Percentiles rank a stretch among this genome's conserved stretches.
phyloP scores from a whole-genome alignment of 352 stramenopile species.

The Pythium guiyangense region DNA sequence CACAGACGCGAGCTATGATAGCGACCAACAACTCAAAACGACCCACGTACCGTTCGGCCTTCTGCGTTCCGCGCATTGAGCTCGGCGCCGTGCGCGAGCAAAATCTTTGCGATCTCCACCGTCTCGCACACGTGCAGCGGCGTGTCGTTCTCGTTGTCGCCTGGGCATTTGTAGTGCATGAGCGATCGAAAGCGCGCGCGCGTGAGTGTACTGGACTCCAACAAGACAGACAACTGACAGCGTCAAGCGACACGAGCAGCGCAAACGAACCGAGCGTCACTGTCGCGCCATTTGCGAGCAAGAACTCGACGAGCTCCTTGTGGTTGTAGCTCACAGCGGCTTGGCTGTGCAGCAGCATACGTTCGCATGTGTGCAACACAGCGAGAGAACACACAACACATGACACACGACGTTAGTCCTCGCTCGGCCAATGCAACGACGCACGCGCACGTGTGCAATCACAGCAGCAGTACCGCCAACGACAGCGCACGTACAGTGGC shows the following conservation, averaged over 20 bases:
- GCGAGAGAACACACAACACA: not conserved
- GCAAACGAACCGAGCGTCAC: conserved; percentile 30
- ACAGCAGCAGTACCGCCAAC: not conserved
- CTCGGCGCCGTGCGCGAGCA: conserved; percentile 49
- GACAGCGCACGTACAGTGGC: conserved; percentile 32
- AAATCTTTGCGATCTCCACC: conserved; percentile 46
- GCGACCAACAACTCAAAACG: not conserved
- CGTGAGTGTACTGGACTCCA: not conserved
- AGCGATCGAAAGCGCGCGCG: not conserved
- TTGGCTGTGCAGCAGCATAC: conserved; percentile 29
- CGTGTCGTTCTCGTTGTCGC: conserved; percentile 62
- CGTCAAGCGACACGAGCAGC: not conserved
- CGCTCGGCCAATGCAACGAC: not conserved
- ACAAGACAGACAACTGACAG: not conserved
- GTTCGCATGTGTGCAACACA: not conserved
- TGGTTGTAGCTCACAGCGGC: conserved; percentile 69
- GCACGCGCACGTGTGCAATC: not conserved
- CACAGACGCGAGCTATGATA: not conserved
- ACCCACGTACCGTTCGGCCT: conserved; percentile 29
- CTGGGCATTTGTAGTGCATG: conserved; percentile 10
- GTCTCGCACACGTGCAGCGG: conserved; percentile 62
- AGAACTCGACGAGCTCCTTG: conserved; percentile 44
- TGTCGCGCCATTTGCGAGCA: conserved; percentile 38
- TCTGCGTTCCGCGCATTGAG: conserved; percentile 64
- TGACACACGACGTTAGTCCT: not conserved